A percentile compares a stretch with the other conserved stretches of the same genome.
phyloP scores from a whole-genome alignment of 129 eudicot genomes.

The Scalesia atractyloides region DNA sequence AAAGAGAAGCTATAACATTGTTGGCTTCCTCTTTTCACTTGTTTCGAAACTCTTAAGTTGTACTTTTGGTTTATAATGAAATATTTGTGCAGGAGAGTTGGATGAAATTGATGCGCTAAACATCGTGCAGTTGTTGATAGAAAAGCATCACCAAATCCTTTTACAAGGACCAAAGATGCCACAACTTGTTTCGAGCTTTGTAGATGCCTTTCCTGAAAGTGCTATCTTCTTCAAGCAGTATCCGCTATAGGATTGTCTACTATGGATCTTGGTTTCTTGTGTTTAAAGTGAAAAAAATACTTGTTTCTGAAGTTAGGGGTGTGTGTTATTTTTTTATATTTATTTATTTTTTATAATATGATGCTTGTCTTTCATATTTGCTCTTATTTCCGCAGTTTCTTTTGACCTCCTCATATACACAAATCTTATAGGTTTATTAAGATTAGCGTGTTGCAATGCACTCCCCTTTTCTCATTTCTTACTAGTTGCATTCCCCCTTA shows the following conservation, averaged over 20 bases:
- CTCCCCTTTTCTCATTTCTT: no score
- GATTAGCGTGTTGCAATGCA: no score
- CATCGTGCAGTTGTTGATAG: constrained; percentile 40
- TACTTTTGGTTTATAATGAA: constrained; percentile 8
- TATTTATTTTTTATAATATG: no score
- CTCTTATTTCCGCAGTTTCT: no score
- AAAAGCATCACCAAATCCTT: constrained; percentile 49
- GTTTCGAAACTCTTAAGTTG: not conserved
- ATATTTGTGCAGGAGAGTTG: constrained; percentile 45
- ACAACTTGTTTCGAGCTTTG: constrained; percentile 51
- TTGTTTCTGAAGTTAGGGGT: not conserved
- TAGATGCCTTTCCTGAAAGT: constrained; percentile 54
- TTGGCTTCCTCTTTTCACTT: not conserved
- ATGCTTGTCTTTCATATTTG: not conserved
- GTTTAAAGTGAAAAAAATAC: not conserved
- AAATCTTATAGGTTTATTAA: no score
- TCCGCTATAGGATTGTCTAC: not conserved
- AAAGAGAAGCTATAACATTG: not conserved
- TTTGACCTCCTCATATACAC: no score
- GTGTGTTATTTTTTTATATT: not conserved
- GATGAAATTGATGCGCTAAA: constrained; percentile 52
- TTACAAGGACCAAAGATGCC: constrained; percentile 43
- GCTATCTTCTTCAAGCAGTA: constrained; percentile 33
- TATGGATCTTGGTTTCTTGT: not conserved
- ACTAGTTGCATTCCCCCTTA: no score